These are phyloP conservation scores for Pisolithus marmoratus DNA, from an alignment of 768 basidiomycete species.

Conservation along the genomic window DNA sequence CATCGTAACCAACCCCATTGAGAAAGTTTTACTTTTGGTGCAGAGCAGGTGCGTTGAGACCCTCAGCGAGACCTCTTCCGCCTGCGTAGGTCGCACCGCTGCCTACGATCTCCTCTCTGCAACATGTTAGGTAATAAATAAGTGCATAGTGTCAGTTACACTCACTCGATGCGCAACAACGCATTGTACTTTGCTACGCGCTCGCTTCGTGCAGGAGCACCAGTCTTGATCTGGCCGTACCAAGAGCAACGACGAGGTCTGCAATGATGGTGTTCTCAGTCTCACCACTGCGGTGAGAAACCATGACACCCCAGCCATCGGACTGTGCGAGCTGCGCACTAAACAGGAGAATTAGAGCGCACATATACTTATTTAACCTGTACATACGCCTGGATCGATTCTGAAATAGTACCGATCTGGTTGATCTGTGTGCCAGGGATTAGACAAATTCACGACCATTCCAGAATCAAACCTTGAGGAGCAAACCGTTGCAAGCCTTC, in stretches of 20 bases:
- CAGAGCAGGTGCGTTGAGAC: conserved; percentile 65
- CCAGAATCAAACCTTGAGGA: conserved; percentile 67
- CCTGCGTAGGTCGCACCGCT: conserved; percentile 69
- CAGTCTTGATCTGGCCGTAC: conserved; percentile 97
- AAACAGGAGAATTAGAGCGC: conserved; percentile 4
- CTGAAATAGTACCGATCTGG: conserved; percentile 98
- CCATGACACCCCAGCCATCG: conserved; percentile 99
- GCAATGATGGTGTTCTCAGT: conserved; percentile 97
- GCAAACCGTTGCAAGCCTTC: conserved; percentile 98
- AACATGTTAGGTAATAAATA: conserved; percentile 1
- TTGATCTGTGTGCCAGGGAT: conserved; percentile 56
- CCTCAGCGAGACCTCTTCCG: conserved; percentile 73
- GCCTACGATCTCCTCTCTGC: conserved; percentile 69
- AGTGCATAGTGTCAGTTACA: conserved; percentile 5
- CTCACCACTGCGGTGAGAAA: conserved; percentile 98
- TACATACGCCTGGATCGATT: conserved; percentile 96
- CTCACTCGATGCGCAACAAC: conserved; percentile 85
- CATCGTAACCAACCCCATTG: neutral
- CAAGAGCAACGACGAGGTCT: conserved; percentile 90
- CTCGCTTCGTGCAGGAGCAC: conserved; percentile 93
- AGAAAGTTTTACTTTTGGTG: conserved; percentile 48
- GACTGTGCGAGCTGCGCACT: conserved; percentile 95
- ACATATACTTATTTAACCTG: neutral
- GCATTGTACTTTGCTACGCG: conserved; percentile 95
- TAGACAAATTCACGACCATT: neutral